Evolutionary conservation across 2,329 filamentous ascomycete genomes (phyloP).

Genomic region (Phialophora expanda): DNA sequence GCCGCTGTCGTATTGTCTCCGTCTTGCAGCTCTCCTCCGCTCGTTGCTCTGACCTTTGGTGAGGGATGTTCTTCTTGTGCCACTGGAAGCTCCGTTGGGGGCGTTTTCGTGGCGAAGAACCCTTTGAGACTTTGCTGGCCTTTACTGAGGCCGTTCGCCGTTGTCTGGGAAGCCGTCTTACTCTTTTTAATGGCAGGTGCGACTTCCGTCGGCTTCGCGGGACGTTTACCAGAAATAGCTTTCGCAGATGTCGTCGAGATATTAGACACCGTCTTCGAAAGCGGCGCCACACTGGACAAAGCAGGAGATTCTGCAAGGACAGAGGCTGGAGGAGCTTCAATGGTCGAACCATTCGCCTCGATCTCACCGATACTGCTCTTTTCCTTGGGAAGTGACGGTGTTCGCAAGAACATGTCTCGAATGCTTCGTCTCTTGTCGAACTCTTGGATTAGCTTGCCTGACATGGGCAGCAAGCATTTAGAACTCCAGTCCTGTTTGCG

Average conservation of each 20-base stretch:
- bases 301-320: background rate
- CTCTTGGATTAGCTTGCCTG: constrained; percentile 82
- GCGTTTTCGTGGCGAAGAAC: constrained; percentile 71
- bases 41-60: constrained; percentile 10
- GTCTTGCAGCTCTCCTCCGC: background rate
- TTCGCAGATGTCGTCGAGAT: constrained; percentile 27
- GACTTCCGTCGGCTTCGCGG: constrained; percentile 43
- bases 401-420: constrained; percentile 83
- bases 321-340: background rate
- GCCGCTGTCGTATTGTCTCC: background rate
- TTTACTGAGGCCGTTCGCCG: constrained; percentile 46
- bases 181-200: constrained; percentile 55
- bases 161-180: constrained; percentile 49
- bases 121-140: constrained; percentile 71
- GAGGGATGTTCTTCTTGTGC: background rate
- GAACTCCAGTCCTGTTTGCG: constrained; percentile 69
- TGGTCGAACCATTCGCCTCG: background rate
- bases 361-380: background rate
- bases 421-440: constrained; percentile 62
- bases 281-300: background rate
- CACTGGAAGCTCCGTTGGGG: constrained; percentile 25
- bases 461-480: constrained; percentile 73
- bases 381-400: background rate
- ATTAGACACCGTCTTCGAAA: constrained; percentile 19
- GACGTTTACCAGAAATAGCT: constrained; percentile 46